phyloP scores from a whole-genome alignment of 2,329 filamentous ascomycete genomes.

The Trichoderma sp. region DNA sequence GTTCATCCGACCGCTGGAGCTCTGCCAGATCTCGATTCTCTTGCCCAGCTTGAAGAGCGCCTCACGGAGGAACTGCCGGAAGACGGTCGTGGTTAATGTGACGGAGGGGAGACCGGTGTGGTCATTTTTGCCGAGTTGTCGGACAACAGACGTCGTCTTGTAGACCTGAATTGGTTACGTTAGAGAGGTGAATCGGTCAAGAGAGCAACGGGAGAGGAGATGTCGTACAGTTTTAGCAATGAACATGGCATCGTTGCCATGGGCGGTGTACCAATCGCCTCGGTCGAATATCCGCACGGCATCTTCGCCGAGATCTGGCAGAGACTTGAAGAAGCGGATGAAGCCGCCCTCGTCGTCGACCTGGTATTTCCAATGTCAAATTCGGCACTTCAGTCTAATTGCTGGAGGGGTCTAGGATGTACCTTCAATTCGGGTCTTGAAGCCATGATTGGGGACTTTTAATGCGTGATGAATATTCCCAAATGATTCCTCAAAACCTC shows the following conservation, averaged over 20 bases:
- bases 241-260: constrained; percentile 79
- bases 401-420: neutral
- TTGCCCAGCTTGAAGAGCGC: constrained; percentile 89
- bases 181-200: neutral
- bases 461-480: neutral
- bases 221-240: constrained; percentile 69
- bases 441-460: constrained; percentile 53
- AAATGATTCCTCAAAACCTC: neutral
- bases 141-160: constrained; percentile 93
- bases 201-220: neutral
- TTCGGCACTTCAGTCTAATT: neutral
- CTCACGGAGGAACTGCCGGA: constrained; percentile 91
- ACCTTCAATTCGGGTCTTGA: constrained; percentile 72
- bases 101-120: constrained; percentile 87
- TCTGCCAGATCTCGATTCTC: constrained; percentile 86
- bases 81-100: constrained; percentile 92
- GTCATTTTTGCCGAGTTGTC: constrained; percentile 81
- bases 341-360: constrained; percentile 97
- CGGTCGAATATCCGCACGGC: constrained; percentile 91
- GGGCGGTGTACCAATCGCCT: constrained; percentile 93
- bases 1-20: constrained; percentile 71
- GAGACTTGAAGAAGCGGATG: constrained; percentile 92
- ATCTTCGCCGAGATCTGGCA: constrained; percentile 67
- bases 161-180: constrained; percentile 62
- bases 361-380: constrained; percentile 41